Conservation (phyloP, 2,329 filamentous ascomycete genomes). For the Akanthomyces muscarius region DNA sequence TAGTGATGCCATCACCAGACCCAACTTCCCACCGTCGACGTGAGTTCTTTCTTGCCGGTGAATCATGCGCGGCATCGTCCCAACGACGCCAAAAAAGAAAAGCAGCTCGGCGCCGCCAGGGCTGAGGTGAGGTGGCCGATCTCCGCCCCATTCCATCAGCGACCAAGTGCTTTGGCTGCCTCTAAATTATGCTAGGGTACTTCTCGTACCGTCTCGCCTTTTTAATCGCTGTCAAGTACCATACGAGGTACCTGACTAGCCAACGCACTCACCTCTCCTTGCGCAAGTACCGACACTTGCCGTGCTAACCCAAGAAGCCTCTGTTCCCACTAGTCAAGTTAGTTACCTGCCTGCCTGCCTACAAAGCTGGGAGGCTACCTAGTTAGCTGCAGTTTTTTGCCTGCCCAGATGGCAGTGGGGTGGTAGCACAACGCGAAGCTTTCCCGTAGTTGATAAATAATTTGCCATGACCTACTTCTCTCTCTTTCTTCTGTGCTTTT, state of each 20-base stretch:
- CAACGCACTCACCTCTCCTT: background rate
- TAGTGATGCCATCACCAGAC: background rate
- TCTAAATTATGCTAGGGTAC: no score
- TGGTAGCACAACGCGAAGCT: slow-evolving; percentile 10
- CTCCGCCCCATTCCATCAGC: background rate
- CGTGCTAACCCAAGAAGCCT: background rate
- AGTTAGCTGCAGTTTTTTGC: background rate
- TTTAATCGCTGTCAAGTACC: background rate
- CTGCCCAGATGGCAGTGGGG: slow-evolving; percentile 12
- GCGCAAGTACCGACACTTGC: background rate
- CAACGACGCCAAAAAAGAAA: background rate
- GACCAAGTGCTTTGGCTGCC: background rate
- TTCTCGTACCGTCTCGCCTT: background rate
- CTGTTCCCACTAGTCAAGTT: background rate
- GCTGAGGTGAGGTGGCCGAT: slow-evolving; percentile 1
- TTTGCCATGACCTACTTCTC: background rate
- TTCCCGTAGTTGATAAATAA: slow-evolving; percentile 14
- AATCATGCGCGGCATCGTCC: background rate
- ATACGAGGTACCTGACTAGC: background rate
- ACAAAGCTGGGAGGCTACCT: background rate
- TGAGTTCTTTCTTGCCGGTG: background rate
- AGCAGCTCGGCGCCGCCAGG: background rate
- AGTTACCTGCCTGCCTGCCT: no score
- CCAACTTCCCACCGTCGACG: background rate
- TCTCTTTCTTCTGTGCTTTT: background rate